phyloP scores from a whole-genome alignment of 805 yeast genomes.

The Dipodascus albidus region DNA sequence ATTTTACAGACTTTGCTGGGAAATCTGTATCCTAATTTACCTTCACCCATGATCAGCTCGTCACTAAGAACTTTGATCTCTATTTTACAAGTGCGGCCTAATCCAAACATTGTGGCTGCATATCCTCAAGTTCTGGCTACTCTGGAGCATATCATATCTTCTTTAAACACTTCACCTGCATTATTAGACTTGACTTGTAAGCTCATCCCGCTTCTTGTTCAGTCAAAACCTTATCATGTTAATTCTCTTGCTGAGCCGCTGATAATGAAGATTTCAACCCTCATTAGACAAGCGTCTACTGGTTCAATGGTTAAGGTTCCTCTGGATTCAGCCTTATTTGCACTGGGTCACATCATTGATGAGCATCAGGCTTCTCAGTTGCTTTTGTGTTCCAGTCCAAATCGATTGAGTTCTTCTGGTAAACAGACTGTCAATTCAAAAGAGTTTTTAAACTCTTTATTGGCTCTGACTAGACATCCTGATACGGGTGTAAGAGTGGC shows the following conservation, averaged over 20 bases:
- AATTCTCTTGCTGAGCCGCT: conserved; percentile 11
- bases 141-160: conserved; percentile 8
- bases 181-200: conserved; percentile 11
- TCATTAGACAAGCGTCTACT: conserved; percentile 9
- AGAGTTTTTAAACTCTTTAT: conserved; percentile 11
- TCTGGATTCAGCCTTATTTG: conserved; percentile 15
- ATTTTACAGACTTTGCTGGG: conserved; percentile 8
- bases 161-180: conserved; percentile 8
- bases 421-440: conserved; percentile 7
- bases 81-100: conserved; percentile 10
- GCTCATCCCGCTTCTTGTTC: conserved; percentile 1
- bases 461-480: conserved; percentile 11
- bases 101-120: conserved; percentile 7
- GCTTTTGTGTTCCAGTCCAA: conserved; percentile 4
- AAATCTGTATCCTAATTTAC: conserved; percentile 2
- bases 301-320: conserved; percentile 4
- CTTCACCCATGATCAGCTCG: conserved; percentile 8
- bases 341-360: conserved; percentile 15
- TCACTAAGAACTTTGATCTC: conserved; percentile 12
- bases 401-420: conserved; percentile 2
- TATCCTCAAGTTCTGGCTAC: conserved; percentile 10
- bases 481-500: conserved; percentile 15
- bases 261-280: conserved; percentile 8
- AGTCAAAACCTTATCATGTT: conserved; percentile 5
- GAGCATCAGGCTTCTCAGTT: conserved; percentile 7